Evolutionary conservation across 805 yeast genomes (phyloP).

Genomic region (Brettanomyces bruxellensis): DNA sequence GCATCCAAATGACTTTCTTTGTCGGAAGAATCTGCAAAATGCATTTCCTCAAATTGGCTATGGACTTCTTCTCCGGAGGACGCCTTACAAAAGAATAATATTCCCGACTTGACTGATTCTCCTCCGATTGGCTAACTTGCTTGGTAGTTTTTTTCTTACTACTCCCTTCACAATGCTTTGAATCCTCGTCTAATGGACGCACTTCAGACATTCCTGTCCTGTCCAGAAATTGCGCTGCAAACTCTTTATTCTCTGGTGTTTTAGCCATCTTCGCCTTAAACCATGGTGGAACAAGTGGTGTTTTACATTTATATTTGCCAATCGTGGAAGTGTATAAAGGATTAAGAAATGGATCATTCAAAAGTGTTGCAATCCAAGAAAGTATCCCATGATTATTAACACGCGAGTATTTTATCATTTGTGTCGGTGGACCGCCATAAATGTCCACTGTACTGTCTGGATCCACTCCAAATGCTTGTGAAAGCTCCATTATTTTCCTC

Average conservation of each 20-base stretch:
- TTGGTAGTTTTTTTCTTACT: background rate
- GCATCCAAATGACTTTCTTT: slow-evolving; percentile 35
- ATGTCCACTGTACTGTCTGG: slow-evolving; percentile 32
- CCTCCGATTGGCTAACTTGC: background rate
- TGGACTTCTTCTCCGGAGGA: background rate
- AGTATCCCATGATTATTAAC: slow-evolving; percentile 44
- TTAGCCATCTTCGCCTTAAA: background rate
- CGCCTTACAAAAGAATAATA: background rate
- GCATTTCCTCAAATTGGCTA: background rate
- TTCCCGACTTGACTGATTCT: background rate
- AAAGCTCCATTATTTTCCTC: background rate
- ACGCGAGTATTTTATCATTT: slow-evolving; percentile 31
- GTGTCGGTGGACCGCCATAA: slow-evolving; percentile 33
- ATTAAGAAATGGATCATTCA: slow-evolving; percentile 34
- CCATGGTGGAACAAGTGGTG: background rate
- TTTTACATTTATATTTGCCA: slow-evolving; percentile 3
- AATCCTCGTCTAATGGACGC: background rate
- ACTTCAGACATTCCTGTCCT: background rate
- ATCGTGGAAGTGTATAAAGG: slow-evolving; percentile 25
- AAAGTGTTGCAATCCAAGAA: slow-evolving; percentile 37
- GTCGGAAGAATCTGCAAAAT: slow-evolving; percentile 34
- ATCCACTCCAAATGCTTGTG: slow-evolving; percentile 3
- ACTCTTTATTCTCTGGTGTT: background rate
- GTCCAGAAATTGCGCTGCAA: background rate
- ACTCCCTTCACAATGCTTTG: background rate